Conservation (phyloP, 305 asterid species). For the Fraxinus albicans region DNA sequence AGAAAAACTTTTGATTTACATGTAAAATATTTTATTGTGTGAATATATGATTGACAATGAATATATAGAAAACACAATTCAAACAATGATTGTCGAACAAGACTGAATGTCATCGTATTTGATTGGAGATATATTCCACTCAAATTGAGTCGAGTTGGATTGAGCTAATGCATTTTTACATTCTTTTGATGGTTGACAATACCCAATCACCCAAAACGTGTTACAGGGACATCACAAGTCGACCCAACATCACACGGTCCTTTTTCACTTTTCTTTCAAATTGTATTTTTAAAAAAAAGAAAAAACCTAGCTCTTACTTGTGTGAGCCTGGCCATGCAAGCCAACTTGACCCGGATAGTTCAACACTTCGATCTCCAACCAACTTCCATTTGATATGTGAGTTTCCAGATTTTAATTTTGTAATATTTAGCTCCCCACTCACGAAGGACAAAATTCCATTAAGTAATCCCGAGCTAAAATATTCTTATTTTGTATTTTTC, state of each 20-base stretch:
- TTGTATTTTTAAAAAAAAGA: not conserved
- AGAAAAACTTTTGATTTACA: too few species aligned
- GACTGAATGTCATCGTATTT: not conserved
- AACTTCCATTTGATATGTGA: not conserved
- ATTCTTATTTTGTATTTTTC: not conserved
- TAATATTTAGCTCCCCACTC: not conserved
- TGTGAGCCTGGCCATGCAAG: not conserved
- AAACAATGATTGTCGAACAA: too few species aligned
- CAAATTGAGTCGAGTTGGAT: not conserved
- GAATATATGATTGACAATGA: too few species aligned
- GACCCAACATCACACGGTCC: not conserved
- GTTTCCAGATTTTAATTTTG: not conserved
- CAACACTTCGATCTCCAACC: not conserved
- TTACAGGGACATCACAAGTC: not conserved
- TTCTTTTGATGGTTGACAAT: not conserved
- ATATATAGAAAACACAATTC: too few species aligned
- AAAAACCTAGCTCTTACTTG: not conserved
- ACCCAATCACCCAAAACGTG: not conserved
- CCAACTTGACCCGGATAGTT: not conserved
- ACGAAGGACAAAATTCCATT: not conserved
- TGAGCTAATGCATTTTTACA: not conserved
- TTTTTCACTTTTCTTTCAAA: not conserved
- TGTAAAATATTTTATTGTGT: too few species aligned
- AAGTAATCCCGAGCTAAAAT: not conserved
- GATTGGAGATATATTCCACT: not conserved